phyloP scores from a whole-genome alignment of 768 basidiomycete species.

The Lentinula detonsa region DNA sequence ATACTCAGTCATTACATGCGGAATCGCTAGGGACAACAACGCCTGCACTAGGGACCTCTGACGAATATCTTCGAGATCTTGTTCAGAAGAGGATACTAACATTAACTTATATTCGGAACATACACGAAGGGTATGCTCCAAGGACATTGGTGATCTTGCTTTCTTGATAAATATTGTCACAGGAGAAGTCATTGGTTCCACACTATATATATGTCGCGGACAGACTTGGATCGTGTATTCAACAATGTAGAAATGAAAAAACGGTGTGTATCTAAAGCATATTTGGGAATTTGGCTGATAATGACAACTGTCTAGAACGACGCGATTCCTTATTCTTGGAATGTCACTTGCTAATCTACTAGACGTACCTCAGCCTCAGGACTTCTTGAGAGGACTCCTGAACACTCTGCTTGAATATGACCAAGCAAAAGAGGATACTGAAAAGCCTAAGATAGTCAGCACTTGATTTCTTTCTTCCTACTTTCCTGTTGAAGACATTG shows the following conservation, averaged over 20 bases:
- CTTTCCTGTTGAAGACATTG: conserved; percentile 4
- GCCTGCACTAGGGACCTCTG: conserved; percentile 53
- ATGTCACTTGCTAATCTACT: conserved; percentile 81
- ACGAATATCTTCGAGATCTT: conserved; percentile 74
- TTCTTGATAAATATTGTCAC: conserved; percentile 2
- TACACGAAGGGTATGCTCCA: conserved; percentile 74
- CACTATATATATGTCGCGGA: conserved; percentile 71
- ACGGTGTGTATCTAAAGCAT: conserved; percentile 40
- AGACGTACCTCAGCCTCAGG: conserved; percentile 75
- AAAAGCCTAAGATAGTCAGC: conserved; percentile 68
- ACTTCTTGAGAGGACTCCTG: conserved; percentile 70
- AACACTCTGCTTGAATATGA: conserved; percentile 75
- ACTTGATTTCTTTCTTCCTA: background rate
- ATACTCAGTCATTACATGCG: conserved; percentile 60
- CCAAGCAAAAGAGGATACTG: conserved; percentile 66
- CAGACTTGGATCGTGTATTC: conserved; percentile 72
- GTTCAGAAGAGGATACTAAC: conserved; percentile 83
- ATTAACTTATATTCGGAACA: conserved; percentile 77
- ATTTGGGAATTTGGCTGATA: conserved; percentile 3
- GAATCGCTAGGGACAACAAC: conserved; percentile 34
- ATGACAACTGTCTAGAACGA: conserved; percentile 44
- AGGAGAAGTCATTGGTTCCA: conserved; percentile 87
- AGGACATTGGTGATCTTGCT: conserved; percentile 1
- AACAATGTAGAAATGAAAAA: conserved; percentile 72
- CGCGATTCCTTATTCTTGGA: conserved; percentile 77